Conservation (phyloP, 2,329 filamentous ascomycete species). For the Leptographium lundbergii region DNA sequence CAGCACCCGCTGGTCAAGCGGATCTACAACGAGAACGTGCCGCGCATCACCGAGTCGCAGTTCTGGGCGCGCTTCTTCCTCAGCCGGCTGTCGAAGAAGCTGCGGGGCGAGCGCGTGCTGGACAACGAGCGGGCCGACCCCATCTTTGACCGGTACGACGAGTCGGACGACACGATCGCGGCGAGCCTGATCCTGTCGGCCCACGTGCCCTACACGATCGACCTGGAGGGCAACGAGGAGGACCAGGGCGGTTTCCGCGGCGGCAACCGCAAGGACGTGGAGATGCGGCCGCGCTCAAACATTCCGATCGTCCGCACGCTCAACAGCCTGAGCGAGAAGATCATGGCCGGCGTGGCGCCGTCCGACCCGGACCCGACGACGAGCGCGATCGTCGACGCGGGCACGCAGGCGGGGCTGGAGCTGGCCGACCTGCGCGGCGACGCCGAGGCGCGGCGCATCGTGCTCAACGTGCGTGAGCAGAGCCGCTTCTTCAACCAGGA, state of each 20-base stretch:
- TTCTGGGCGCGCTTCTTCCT: slow-evolving; percentile 96
- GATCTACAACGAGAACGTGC: slow-evolving; percentile 89
- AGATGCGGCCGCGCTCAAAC: slow-evolving; percentile 74
- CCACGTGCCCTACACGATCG: slow-evolving; percentile 76
- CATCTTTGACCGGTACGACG: slow-evolving; percentile 73
- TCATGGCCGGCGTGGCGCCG: slow-evolving; percentile 77
- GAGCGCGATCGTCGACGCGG: slow-evolving; percentile 56
- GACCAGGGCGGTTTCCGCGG: slow-evolving; percentile 72
- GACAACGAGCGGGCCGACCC: slow-evolving; percentile 66
- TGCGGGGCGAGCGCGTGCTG: slow-evolving; percentile 77
- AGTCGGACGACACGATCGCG: slow-evolving; percentile 49
- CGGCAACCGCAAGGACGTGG: slow-evolving; percentile 78
- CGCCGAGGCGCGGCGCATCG: slow-evolving; percentile 61
- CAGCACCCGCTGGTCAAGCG: slow-evolving; percentile 85
- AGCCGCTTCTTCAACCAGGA: slow-evolving; percentile 61
- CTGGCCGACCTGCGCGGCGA: slow-evolving; percentile 71
- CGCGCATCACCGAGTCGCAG: slow-evolving; percentile 60
- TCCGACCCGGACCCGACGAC: slow-evolving; percentile 57
- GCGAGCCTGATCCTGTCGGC: slow-evolving; percentile 43
- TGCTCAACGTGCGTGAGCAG: slow-evolving; percentile 81
- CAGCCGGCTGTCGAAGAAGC: slow-evolving; percentile 76
- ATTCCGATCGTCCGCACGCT: slow-evolving; percentile 81
- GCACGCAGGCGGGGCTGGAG: slow-evolving; percentile 60
- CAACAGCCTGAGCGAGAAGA: slow-evolving; percentile 84
- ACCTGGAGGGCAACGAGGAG: slow-evolving; percentile 88